phyloP scores from a whole-genome alignment of 2,329 filamentous ascomycete genomes.

The Aspergillus jensenii region DNA sequence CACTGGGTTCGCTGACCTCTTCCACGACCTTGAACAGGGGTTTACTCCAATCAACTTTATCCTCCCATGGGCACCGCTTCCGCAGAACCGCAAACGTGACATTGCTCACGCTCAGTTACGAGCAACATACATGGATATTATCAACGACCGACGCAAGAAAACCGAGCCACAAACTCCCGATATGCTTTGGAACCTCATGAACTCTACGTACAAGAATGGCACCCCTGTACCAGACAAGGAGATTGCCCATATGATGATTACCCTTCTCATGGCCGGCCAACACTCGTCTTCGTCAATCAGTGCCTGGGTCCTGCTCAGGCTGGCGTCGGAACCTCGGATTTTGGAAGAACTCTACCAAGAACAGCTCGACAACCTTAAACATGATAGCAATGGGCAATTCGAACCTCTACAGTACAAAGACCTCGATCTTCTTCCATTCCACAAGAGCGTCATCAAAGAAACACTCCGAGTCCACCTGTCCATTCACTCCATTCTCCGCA shows the following conservation, averaged over 20 bases:
- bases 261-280: conserved; percentile 79
- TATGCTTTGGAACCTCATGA: conserved; percentile 81
- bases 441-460: conserved; percentile 67
- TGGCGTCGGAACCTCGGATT: conserved; percentile 69
- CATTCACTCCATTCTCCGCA: conserved; percentile 72
- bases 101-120: conserved; percentile 69
- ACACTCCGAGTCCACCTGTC: conserved; percentile 70
- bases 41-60: conserved; percentile 82
- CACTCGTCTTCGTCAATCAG: conserved; percentile 77
- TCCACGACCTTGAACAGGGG: conserved; percentile 77
- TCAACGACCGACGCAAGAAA: conserved; percentile 59
- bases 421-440: conserved; percentile 60
- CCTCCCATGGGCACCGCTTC: conserved; percentile 75
- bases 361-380: conserved; percentile 56
- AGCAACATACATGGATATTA: conserved; percentile 69
- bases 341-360: conserved; percentile 70
- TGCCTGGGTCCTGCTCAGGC: conserved; percentile 72
- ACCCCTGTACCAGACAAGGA: conserved; percentile 68
- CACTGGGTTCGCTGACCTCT: conserved; percentile 70
- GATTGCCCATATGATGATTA: conserved; percentile 84
- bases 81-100: conserved; percentile 72
- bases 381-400: conserved; percentile 35
- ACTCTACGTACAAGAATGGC: conserved; percentile 73
- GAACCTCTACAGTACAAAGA: conserved; percentile 60
- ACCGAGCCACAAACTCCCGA: conserved; percentile 50